Percentiles rank a stretch among this genome's conserved stretches.
Conservation (phyloP, 2,329 filamentous ascomycete species). For the Nectriaceae sp. region DNA sequence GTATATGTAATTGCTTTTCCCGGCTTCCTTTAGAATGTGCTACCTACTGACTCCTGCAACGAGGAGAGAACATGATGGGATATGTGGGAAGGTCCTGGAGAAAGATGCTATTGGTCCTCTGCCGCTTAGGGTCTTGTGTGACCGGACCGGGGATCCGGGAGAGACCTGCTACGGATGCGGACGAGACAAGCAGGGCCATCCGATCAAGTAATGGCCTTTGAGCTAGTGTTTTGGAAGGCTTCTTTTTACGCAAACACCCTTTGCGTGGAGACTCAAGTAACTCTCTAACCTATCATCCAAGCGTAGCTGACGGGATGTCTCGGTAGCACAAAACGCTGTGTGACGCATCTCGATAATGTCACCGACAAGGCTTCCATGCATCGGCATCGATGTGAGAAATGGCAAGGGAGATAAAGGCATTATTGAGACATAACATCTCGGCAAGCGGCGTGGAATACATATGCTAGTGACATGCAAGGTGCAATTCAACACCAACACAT, state of each 20-base stretch:
- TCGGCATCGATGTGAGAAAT: background rate
- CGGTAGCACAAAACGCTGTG: background rate
- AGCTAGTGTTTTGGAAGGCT: too few species aligned
- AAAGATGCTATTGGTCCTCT: background rate
- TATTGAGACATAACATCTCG: too few species aligned
- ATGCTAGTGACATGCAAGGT: background rate
- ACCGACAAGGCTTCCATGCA: background rate
- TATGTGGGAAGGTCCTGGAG: background rate
- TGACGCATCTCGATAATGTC: background rate
- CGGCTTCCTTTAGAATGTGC: background rate
- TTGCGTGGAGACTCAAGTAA: too few species aligned
- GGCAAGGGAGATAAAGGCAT: background rate
- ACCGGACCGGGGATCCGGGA: background rate
- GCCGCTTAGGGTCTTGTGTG: background rate
- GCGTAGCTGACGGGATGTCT: too few species aligned
- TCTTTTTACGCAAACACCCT: too few species aligned
- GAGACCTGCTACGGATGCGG: too few species aligned
- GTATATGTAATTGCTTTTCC: conserved; percentile 9
- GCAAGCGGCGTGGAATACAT: background rate
- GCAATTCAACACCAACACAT: background rate
- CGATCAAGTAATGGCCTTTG: too few species aligned
- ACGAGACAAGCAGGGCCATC: too few species aligned
- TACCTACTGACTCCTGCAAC: background rate
- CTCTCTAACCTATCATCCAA: too few species aligned
- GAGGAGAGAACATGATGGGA: background rate